phyloP scores from a whole-genome alignment of 2,329 filamentous ascomycete genomes.

The Plectosphaerella cucumerina region DNA sequence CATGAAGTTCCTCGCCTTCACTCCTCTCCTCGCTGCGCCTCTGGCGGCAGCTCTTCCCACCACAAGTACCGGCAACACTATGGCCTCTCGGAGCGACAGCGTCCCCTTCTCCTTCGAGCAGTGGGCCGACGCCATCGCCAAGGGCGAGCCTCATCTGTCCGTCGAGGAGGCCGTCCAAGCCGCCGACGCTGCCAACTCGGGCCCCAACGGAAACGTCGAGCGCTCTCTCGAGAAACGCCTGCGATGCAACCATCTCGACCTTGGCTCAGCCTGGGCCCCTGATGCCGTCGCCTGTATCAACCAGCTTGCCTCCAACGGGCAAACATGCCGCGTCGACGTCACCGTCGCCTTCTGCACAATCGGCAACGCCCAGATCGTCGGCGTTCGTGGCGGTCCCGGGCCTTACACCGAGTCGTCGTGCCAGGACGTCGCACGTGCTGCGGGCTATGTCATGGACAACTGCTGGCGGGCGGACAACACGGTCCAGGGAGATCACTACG shows the following conservation, averaged over 20 bases:
- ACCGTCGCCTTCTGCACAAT: conserved; percentile 3
- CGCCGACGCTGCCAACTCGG: neutral
- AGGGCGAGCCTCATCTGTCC: conserved; percentile 7
- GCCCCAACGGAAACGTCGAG: neutral
- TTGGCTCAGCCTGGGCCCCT: conserved; percentile 4
- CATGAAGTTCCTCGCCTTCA: conserved; percentile 2
- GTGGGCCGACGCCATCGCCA: conserved; percentile 9
- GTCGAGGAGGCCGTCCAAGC: conserved; percentile 7
- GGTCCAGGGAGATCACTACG: conserved; percentile 2
- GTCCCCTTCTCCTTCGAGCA: conserved; percentile 8
- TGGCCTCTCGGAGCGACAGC: neutral
- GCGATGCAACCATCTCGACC: conserved; percentile 2
- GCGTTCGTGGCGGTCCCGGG: neutral
- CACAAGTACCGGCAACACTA: neutral
- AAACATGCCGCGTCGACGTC: neutral
- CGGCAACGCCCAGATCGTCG: conserved; percentile 1
- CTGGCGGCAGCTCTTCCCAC: neutral
- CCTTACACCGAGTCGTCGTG: conserved; percentile 4
- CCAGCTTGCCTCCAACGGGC: conserved; percentile 2
- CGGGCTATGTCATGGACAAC: conserved; percentile 7
- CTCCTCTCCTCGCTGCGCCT: conserved; percentile 1
- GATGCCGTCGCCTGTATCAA: conserved; percentile 10
- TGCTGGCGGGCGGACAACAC: conserved; percentile 11
- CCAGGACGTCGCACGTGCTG: conserved; percentile 10
- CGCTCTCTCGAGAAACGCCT: conserved; percentile 3